Evolutionary conservation across 1,284 basidiomycete genomes (phyloP), one percentile per base, ranked within the genome.

Genomic region (Singerocomus inundabilis): DNA sequence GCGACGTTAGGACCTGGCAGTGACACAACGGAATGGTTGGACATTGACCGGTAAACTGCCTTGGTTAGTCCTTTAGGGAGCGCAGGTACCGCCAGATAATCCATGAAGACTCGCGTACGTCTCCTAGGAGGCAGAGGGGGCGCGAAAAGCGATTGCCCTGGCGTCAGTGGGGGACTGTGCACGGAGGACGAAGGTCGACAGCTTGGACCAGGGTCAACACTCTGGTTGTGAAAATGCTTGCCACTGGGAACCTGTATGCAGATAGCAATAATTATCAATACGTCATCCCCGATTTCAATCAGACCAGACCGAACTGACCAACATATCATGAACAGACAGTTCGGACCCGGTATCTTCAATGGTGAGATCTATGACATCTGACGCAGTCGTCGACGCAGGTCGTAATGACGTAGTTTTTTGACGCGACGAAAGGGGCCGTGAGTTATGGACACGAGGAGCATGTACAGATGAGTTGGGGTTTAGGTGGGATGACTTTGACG

Each of bases 111-210:
- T 18, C 54, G 51, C 4, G 48, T 15, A 1, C 45, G 63, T 48
- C 26, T 52, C 38, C 32, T 54, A 11, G 49, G 26, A 4, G 36
- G 51, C 2, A 57, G 57, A 15, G 66, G 59, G n/a, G 67, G 67
- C 0, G 68, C 69, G 42, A 66, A 66, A 34, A 70, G 63, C 7
- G 63, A 64, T 9, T 43, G 50, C 16, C 57, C 45, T 5, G 10
- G 32, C 26, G 39, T 40, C 13, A 57, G 41, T 2, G 55, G 44
- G 6, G 67, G 46, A 34, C 51, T 53, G 13, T 2, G 30, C 10
- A 4, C 4, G 12, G 50, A 44, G n/a, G 51, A 28, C 5, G 10
- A n/a, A 24, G 32, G 26, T 1, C 3, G 43, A 36, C 28, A 33
- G 25, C 47, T 51, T 40, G 66, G 24, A 35, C 45, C 35, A 9